These are phyloP conservation scores for Arthroderma sp. DNA, from an alignment of 2,329 filamentous ascomycete species.

Conservation along the genomic window DNA sequence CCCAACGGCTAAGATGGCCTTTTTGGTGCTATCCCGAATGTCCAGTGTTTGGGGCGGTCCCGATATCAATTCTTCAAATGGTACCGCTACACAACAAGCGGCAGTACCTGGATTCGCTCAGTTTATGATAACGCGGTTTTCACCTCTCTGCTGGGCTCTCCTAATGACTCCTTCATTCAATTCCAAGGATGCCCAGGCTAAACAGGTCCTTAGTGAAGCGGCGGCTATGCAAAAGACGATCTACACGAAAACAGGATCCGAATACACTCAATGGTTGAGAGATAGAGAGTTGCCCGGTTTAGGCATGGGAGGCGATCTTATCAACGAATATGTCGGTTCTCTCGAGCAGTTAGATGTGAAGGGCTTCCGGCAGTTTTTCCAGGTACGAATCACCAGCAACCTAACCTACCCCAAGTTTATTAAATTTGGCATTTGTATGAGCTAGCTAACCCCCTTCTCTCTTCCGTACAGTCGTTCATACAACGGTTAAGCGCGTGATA, in stretches of 20 bases:
- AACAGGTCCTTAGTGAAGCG: slow-evolving; percentile 77
- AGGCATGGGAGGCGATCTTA: slow-evolving; percentile 34
- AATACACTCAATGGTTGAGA: slow-evolving; percentile 49
- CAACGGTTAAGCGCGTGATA: slow-evolving; percentile 33
- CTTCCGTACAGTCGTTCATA: slow-evolving; percentile 25
- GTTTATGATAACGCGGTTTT: slow-evolving; percentile 82
- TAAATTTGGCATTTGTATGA: neutral
- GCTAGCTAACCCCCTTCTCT: neutral
- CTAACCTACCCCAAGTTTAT: neutral
- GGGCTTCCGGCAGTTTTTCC: slow-evolving; percentile 37
- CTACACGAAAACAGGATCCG: slow-evolving; percentile 74
- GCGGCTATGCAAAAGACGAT: slow-evolving; percentile 78
- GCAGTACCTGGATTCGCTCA: slow-evolving; percentile 73
- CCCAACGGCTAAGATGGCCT: slow-evolving; percentile 58
- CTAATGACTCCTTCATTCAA: slow-evolving; percentile 67
- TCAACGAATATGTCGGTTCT: slow-evolving; percentile 35
- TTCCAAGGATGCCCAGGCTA: slow-evolving; percentile 74
- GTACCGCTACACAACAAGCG: slow-evolving; percentile 26
- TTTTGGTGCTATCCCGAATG: slow-evolving; percentile 72
- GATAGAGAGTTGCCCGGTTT: slow-evolving; percentile 33
- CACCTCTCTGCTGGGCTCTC: slow-evolving; percentile 79
- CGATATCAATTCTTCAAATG: slow-evolving; percentile 44
- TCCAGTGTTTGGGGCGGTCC: slow-evolving; percentile 81
- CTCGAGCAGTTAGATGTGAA: slow-evolving; percentile 32
- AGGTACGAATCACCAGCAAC: slow-evolving; percentile 19